These are phyloP conservation scores for Hirschfeldia incana DNA, from an alignment of 345 rosid genomes.

Conservation along the genomic window DNA sequence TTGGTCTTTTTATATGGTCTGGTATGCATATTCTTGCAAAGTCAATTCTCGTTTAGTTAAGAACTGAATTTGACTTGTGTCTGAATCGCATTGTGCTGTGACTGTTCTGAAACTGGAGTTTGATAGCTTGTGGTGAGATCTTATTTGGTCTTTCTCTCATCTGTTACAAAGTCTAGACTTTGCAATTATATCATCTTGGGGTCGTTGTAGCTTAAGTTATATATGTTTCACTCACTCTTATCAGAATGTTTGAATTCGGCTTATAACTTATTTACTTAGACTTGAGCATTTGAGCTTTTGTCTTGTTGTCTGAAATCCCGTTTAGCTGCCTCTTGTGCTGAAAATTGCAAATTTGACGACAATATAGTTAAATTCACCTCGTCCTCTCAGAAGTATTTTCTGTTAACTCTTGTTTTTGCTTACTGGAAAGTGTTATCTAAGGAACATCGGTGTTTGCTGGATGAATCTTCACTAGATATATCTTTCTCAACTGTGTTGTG, in stretches of 20 bases:
- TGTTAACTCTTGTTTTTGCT: not conserved
- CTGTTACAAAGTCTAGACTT: not conserved
- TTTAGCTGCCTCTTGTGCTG: not conserved
- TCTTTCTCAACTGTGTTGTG: not conserved
- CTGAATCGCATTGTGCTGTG: not conserved
- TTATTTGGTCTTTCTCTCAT: conserved; percentile 12
- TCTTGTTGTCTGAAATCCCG: not conserved
- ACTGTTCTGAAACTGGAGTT: not conserved
- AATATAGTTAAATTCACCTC: not conserved
- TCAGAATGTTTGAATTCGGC: not conserved
- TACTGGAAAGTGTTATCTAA: not conserved
- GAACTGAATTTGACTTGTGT: not conserved
- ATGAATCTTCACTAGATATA: not conserved
- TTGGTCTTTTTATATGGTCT: not conserved
- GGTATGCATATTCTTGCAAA: not conserved
- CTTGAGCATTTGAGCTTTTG: not conserved
- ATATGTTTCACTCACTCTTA: not conserved
- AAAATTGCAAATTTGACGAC: not conserved
- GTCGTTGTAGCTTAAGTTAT: not conserved
- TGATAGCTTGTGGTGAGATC: conserved; percentile 14
- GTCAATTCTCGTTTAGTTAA: not conserved
- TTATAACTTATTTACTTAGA: not conserved
- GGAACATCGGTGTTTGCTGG: not conserved
- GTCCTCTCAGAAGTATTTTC: not conserved
- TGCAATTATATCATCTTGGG: not conserved